A percentile compares a stretch with the other conserved stretches of the same genome.
phyloP scores from a whole-genome alignment of 2,329 filamentous ascomycete genomes.

The Ophiocordyceps camponoti-floridani region DNA sequence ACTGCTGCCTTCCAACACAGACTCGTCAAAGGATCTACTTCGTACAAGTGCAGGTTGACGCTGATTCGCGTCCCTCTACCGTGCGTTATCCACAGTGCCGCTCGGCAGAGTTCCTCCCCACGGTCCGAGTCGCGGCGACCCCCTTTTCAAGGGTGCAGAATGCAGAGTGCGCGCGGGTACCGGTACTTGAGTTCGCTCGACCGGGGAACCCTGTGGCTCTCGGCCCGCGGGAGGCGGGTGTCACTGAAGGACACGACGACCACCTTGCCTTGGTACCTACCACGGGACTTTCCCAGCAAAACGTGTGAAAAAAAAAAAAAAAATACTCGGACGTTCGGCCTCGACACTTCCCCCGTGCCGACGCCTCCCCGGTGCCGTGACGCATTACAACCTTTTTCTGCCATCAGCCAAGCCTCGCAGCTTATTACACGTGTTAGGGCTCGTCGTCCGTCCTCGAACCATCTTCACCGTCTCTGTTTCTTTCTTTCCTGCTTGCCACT shows the following conservation, averaged over 20 bases:
- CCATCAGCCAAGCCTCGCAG: conserved; percentile 1
- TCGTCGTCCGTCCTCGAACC: not conserved
- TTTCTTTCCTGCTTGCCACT: not conserved
- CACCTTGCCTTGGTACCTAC: not conserved
- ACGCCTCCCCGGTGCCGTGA: not conserved
- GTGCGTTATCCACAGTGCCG: too few relatives aligned
- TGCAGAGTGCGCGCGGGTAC: not conserved
- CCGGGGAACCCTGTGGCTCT: not conserved
- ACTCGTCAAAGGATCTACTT: too few relatives aligned
- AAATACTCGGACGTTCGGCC: not conserved
- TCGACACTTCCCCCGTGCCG: not conserved
- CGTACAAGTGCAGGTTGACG: too few relatives aligned
- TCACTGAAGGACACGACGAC: not conserved
- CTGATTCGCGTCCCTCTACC: too few relatives aligned
- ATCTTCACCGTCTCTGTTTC: conserved; percentile 1
- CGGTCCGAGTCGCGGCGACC: too few relatives aligned
- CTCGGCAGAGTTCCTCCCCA: too few relatives aligned
- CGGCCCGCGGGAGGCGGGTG: not conserved
- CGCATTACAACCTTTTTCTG: conserved; percentile 6
- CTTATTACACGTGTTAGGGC: not conserved
- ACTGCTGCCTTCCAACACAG: too few relatives aligned
- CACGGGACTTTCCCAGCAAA: conserved; percentile 22
- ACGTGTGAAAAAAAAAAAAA: conserved; percentile 9
- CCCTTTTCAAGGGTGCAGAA: not conserved
- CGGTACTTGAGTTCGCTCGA: conserved; percentile 1